Evolutionary conservation across 371 early-diverging fungal species (phyloP).

Genomic region (Apophysomyces sp.): DNA sequence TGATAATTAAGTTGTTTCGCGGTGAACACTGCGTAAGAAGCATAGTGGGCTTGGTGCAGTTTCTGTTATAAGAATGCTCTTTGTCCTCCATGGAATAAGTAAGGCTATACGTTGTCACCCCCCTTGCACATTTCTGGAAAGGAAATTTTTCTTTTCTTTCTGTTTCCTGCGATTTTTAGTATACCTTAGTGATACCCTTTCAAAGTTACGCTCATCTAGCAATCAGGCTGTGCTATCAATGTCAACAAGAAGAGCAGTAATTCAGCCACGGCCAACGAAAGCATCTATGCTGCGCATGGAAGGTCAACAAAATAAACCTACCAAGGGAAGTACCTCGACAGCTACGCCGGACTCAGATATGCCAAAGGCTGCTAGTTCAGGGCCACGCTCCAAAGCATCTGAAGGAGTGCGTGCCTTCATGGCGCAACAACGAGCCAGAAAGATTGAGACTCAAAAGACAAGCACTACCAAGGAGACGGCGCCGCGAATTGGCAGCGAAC

Average conservation of each 20-base stretch:
- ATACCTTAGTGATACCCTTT: too few relatives aligned
- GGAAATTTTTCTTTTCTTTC: too few relatives aligned
- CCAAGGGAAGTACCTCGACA: constrained; percentile 6
- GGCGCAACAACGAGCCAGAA: constrained; percentile 41
- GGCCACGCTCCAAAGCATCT: constrained; percentile 13
- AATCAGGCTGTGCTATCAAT: neutral
- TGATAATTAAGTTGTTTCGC: too few relatives aligned
- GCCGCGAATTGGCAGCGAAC: constrained; percentile 1
- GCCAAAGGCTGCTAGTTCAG: neutral
- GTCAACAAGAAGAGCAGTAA: constrained; percentile 14
- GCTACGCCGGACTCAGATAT: neutral
- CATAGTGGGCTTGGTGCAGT: too few relatives aligned
- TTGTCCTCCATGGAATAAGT: too few relatives aligned
- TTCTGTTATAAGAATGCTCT: too few relatives aligned
- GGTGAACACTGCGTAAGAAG: too few relatives aligned
- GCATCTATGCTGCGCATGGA: constrained; percentile 32
- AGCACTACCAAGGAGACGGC: neutral
- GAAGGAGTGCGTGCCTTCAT: constrained; percentile 48
- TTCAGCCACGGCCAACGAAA: constrained; percentile 34
- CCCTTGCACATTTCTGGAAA: too few relatives aligned
- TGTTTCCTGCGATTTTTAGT: too few relatives aligned
- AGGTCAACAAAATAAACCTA: constrained; percentile 3
- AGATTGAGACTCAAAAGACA: constrained; percentile 12
- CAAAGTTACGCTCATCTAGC: too few relatives aligned
- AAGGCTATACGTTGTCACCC: too few relatives aligned